Conservation (phyloP, 805 yeast species). For the Vanderwaltozyma verrucispora region DNA sequence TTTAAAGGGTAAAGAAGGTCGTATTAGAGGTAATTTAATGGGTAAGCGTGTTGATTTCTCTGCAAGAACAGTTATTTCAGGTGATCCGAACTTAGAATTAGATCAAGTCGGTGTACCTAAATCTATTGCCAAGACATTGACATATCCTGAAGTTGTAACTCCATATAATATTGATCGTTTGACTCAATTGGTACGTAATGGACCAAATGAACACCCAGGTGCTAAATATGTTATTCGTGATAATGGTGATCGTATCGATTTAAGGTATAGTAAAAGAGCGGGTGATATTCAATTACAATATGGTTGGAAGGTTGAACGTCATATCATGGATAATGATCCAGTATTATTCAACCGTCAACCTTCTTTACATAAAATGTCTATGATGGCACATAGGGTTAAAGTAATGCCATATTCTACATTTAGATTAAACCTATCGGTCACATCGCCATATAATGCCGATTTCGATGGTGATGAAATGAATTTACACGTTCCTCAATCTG, state of each 20-base stretch:
- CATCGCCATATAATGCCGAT: conserved; percentile 99
- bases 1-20: conserved; percentile 98
- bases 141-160: conserved; percentile 96
- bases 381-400: conserved; percentile 98
- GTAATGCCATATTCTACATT: conserved; percentile 99
- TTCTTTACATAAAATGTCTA: conserved; percentile 97
- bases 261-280: conserved; percentile 93
- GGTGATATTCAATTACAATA: conserved; percentile 97
- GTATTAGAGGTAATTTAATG: conserved; percentile 96
- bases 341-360: conserved; percentile 99
- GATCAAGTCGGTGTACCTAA: conserved; percentile 99
- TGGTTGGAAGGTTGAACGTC: conserved; percentile 99
- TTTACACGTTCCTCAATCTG: conserved; percentile 97
- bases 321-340: conserved; percentile 94
- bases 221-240: conserved; percentile 97
- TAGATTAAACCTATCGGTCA: conserved; percentile 90
- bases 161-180: conserved; percentile 92
- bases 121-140: conserved; percentile 87
- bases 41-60: conserved; percentile 99
- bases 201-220: conserved; percentile 99
- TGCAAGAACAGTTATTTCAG: conserved; percentile 98
- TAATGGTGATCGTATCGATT: conserved; percentile 96
- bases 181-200: conserved; percentile 90
- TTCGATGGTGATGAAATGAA: conserved; percentile 99
- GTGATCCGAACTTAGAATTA: conserved; percentile 94